Evolutionary conservation across 2,329 filamentous ascomycete species (phyloP), one percentile per base, ranked within the genome.

Genomic region (Penicillium sp.): DNA sequence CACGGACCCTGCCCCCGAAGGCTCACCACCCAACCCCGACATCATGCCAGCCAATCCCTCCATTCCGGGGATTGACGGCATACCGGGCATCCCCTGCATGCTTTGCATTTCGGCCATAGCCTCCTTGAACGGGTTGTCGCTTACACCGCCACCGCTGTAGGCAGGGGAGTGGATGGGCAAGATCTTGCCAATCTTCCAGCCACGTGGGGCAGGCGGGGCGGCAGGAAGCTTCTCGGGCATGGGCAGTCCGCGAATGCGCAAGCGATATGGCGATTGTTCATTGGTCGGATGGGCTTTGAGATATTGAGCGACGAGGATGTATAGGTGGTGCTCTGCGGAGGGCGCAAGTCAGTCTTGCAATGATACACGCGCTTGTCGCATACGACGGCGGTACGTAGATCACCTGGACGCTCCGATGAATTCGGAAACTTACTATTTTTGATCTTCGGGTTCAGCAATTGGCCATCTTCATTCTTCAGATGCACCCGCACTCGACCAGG

Each of bases 61-160:
- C 78, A 85, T 81, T 37, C 70, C 71, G 1, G 74, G 75, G 54
- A 76, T 76, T 35, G 73, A 73, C 4, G 77, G 75, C 69, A 78
- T 73, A 4, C 78, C 78, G 5, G 77, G 76, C 70, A 81, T 75
- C 5, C 78, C 78, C 60, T 74, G 71, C 66, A 79, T 74, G 67
- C 80, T 81, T 66, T 84, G 82, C 92, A 98, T 96, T 80, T 96
- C 92, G 72, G 88, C 89, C 93, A 98, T 97, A 84, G 97, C 96
- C 69, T 97, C 93, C 81, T 95, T 92, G 72, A 98, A 88, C 63
- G 97, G 87, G 73, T 98, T 96, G 77, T 99, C 95, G 64, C 88
- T 93, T 11, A 98, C 92, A 38, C 95, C 95, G 11, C 95, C 95
- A 8, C 95, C 95, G 57, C 91, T 95, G 79, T 98, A 85, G 19